Conservation (phyloP, 2,329 filamentous ascomycete genomes). For the Trichoderma semiorbis region DNA sequence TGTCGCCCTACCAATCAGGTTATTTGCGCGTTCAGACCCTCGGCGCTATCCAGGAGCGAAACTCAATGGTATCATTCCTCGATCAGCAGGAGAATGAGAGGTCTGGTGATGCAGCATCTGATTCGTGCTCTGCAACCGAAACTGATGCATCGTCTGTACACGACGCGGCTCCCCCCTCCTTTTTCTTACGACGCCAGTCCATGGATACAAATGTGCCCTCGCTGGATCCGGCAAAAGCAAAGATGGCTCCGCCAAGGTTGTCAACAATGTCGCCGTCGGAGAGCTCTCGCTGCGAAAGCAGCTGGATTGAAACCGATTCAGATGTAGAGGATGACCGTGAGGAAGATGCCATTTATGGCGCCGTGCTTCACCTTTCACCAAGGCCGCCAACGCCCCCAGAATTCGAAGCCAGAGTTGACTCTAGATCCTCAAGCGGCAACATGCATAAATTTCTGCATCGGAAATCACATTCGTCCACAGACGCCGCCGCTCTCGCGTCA, state of each 20-base stretch:
- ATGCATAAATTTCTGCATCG: slow-evolving; percentile 17
- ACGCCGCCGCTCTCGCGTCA: slow-evolving; percentile 2
- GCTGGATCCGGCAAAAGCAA: slow-evolving; percentile 30
- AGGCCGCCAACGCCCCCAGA: slow-evolving; percentile 30
- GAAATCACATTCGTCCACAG: slow-evolving; percentile 27
- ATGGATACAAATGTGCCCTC: slow-evolving; percentile 38
- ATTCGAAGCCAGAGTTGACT: slow-evolving; percentile 16
- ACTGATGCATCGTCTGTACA: slow-evolving; percentile 29
- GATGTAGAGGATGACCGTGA: slow-evolving; percentile 28
- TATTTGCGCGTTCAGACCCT: slow-evolving; percentile 32
- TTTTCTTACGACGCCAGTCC: slow-evolving; percentile 34
- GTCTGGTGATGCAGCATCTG: slow-evolving; percentile 30
- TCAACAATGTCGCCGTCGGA: slow-evolving; percentile 18
- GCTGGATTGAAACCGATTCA: slow-evolving; percentile 39
- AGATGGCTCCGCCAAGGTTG: slow-evolving; percentile 26
- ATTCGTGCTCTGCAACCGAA: slow-evolving; percentile 32
- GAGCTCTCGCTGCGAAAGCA: slow-evolving; percentile 27
- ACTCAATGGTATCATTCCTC: slow-evolving; percentile 36
- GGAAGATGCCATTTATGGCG: slow-evolving; percentile 16
- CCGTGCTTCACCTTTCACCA: slow-evolving; percentile 26
- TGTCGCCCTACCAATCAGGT: slow-evolving; percentile 30
- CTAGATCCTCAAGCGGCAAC: not conserved
- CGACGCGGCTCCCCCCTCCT: slow-evolving; percentile 32
- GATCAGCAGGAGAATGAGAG: slow-evolving; percentile 24
- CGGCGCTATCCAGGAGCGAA: slow-evolving; percentile 35